Evolutionary conservation across 768 basidiomycete genomes (phyloP), one percentile per base, ranked within the genome.

Genomic region (Boletus pseudo-olivaceus): DNA sequence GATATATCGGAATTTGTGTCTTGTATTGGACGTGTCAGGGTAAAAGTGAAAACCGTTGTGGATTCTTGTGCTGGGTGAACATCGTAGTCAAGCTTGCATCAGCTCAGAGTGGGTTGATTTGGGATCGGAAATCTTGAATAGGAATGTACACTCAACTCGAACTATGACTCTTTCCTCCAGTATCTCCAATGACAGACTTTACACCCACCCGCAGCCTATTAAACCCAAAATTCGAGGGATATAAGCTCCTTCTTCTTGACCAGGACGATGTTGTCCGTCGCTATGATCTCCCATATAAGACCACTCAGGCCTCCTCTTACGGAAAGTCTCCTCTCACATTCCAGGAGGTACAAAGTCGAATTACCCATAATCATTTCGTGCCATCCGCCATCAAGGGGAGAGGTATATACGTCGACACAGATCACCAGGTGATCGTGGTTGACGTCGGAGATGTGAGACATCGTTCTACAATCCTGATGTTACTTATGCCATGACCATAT

Each of bases 201-300:
- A 64, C 61, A n/a, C 69, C 76, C 10, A 72, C 78, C 7, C 80
- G 80, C 39, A 64, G 76, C 30, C 77, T 93, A 15, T 69, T 89
- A 26, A 93, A 93, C 61, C 83, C 89, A 2, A 88, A 87, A 60
- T 94, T 94, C 53, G 91, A 94, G 59, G 88, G 88, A 2, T 93
- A 94, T 68, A 89, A 81, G 59, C 77, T 94, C 27, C 78, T 84
- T 56, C 72, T 82, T 4, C 73, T 90, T 33, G 67, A 76, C 11
- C 83, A 85, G 59, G 80, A 84, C n/a, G 72, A 80, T 8, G 76
- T 88, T 5, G 69, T 71, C 19, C 76, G 79, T 17, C 77, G 80
- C 26, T 80, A 78, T 66, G 67, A 68, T 9, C 78, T 91, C 32
- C 65, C 68, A 26, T 68, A 72, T 57, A 72, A 55, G 66, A 79